Conservation (phyloP, 2,329 filamentous ascomycete species). For the Penicillium freii region DNA sequence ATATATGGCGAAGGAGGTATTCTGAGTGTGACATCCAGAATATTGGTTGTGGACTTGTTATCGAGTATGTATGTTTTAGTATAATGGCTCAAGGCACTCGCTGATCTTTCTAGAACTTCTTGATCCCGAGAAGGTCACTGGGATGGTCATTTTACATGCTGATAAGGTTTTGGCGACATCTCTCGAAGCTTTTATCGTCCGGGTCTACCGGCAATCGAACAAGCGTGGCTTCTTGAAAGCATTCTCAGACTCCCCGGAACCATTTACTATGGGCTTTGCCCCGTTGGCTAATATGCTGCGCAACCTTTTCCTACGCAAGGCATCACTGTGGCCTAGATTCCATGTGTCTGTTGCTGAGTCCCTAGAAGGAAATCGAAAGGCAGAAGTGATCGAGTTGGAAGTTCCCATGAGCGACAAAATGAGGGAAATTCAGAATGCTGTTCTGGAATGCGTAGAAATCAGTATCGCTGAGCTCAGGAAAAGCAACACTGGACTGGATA, state of each 20-base stretch:
- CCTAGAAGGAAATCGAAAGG: conserved; percentile 85
- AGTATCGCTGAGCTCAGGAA: conserved; percentile 94
- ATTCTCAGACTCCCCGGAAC: conserved; percentile 89
- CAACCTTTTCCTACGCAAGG: conserved; percentile 85
- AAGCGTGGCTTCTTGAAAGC: conserved; percentile 92
- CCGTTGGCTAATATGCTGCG: conserved; percentile 87
- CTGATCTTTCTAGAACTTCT: conserved; percentile 54
- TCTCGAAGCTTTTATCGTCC: conserved; percentile 88
- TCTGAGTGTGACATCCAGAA: conserved; percentile 93
- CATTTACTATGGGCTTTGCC: conserved; percentile 83
- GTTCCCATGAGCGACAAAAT: conserved; percentile 94
- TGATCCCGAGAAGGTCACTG: conserved; percentile 79
- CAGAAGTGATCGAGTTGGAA: conserved; percentile 95
- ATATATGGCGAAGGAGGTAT: conserved; percentile 88
- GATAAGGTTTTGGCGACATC: conserved; percentile 81
- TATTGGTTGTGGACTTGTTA: conserved; percentile 88
- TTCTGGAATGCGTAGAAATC: conserved; percentile 93
- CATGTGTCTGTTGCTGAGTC: conserved; percentile 87
- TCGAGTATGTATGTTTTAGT: conserved; percentile 52
- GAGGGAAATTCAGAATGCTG: conserved; percentile 87
- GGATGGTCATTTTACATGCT: conserved; percentile 81
- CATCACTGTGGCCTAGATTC: conserved; percentile 88
- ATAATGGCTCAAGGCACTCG: neutral
- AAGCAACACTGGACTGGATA: conserved; percentile 81
- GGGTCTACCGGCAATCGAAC: conserved; percentile 92